Percentiles rank a stretch among this genome's conserved stretches.
phyloP scores from a whole-genome alignment of 2,329 filamentous ascomycete genomes.

The Penicillium olsonii region DNA sequence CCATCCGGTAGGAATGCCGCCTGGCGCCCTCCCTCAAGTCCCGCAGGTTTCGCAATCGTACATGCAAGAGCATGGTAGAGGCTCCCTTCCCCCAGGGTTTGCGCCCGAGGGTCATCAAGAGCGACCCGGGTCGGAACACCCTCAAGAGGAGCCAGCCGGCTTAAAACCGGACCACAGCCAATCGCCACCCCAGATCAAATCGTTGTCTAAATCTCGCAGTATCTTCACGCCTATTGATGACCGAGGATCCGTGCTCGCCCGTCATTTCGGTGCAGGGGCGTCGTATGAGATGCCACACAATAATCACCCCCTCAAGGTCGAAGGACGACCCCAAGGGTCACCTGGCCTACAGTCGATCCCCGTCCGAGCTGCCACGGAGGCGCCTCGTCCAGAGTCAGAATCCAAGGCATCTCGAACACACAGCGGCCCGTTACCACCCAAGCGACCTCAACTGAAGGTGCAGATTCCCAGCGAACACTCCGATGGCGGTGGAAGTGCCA shows the following conservation, averaged over 20 bases:
- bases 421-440: conserved; percentile 67
- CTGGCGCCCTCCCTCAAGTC: conserved; percentile 50
- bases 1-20: conserved; percentile 32
- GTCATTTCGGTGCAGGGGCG: conserved; percentile 71
- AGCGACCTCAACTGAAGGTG: conserved; percentile 82
- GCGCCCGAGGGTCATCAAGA: conserved; percentile 57
- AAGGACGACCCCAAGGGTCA: conserved; percentile 45
- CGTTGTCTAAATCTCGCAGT: conserved; percentile 74
- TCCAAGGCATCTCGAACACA: conserved; percentile 74
- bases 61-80: conserved; percentile 73
- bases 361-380: conserved; percentile 52
- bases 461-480: conserved; percentile 93
- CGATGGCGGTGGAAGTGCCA: conserved; percentile 69
- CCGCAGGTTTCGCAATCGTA: conserved; percentile 63
- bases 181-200: conserved; percentile 61
- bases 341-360: conserved; percentile 61
- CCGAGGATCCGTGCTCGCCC: conserved; percentile 80
- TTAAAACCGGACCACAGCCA: conserved; percentile 44
- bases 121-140: conserved; percentile 59
- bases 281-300: conserved; percentile 51
- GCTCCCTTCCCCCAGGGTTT: conserved; percentile 72
- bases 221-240: conserved; percentile 98
- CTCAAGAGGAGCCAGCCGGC: conserved; percentile 55
- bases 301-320: conserved; percentile 43
- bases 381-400: conserved; percentile 58